phyloP scores from a whole-genome alignment of 75 land plant genomes.

The Picea sitchensis region DNA sequence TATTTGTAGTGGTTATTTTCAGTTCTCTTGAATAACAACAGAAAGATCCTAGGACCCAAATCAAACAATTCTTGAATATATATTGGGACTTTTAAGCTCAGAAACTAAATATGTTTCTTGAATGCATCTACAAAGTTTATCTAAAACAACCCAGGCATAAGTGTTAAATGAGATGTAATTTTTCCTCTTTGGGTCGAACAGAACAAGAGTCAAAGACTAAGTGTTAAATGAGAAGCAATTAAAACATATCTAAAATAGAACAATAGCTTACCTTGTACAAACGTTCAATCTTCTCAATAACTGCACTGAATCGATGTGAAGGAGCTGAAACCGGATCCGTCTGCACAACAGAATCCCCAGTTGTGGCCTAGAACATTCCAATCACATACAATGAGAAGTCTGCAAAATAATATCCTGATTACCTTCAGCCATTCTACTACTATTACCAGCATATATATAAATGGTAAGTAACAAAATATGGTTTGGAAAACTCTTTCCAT shows the following conservation, averaged over 20 bases:
- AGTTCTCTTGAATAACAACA: not conserved
- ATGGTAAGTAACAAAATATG: not conserved
- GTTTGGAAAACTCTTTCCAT: not conserved
- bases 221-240: not conserved
- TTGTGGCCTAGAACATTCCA: conserved; percentile 9
- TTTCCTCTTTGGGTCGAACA: not conserved
- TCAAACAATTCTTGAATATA: not conserved
- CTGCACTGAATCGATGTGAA: conserved; percentile 74
- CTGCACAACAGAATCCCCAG: conserved; percentile 6
- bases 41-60: not conserved
- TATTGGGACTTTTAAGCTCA: not conserved
- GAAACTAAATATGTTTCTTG: not conserved
- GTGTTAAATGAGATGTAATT: not conserved
- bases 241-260: not conserved
- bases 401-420: not conserved
- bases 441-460: not conserved
- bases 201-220: not conserved
- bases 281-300: conserved; percentile 91
- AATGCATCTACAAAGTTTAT: not conserved
- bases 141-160: not conserved
- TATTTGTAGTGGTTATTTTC: not conserved
- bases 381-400: not conserved
- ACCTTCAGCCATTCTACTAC: not conserved
- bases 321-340: conserved; percentile 15
- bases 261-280: conserved; percentile 59